phyloP scores from a whole-genome alignment of 768 basidiomycete genomes.

The Phylloporus sp. region DNA sequence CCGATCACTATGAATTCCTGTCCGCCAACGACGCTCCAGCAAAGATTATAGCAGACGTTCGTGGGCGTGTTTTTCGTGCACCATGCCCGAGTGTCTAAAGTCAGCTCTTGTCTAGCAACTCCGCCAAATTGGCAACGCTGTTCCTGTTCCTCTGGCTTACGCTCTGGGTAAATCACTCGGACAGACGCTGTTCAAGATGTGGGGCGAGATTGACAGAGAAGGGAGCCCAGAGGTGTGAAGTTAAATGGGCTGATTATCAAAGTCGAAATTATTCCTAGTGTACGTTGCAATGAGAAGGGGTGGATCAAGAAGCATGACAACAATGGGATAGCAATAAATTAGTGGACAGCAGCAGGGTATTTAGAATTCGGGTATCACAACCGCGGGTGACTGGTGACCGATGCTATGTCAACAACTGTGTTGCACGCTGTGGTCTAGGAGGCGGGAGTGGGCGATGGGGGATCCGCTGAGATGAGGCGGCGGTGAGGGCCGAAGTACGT shows the following conservation, averaged over 20 bases:
- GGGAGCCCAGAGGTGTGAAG: conserved; percentile 40
- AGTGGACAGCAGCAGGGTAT: conserved; percentile 15
- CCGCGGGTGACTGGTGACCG: neutral
- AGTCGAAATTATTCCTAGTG: neutral
- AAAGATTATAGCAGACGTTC: conserved; percentile 47
- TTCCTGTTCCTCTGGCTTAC: conserved; percentile 63
- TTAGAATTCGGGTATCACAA: conserved; percentile 14
- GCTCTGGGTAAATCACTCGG: conserved; percentile 51
- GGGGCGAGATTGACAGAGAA: conserved; percentile 41
- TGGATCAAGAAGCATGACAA: no score
- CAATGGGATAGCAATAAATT: conserved; percentile 13
- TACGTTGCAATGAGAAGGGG: conserved; percentile 3
- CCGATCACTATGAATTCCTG: conserved; percentile 60
- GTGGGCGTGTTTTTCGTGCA: conserved; percentile 19
- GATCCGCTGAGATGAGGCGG: conserved; percentile 32
- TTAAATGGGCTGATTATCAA: neutral
- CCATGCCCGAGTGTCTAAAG: neutral
- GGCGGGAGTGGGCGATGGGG: conserved; percentile 28
- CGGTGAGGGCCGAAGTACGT: conserved; percentile 29
- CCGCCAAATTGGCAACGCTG: conserved; percentile 76
- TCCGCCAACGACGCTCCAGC: conserved; percentile 37
- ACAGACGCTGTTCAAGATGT: conserved; percentile 41
- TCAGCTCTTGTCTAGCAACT: conserved; percentile 48
- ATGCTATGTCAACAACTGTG: conserved; percentile 12
- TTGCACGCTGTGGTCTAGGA: conserved; percentile 13